Percentiles rank a stretch among this genome's conserved stretches.
phyloP scores from a whole-genome alignment of 352 stramenopile genomes.

The Pythium dissimile region DNA sequence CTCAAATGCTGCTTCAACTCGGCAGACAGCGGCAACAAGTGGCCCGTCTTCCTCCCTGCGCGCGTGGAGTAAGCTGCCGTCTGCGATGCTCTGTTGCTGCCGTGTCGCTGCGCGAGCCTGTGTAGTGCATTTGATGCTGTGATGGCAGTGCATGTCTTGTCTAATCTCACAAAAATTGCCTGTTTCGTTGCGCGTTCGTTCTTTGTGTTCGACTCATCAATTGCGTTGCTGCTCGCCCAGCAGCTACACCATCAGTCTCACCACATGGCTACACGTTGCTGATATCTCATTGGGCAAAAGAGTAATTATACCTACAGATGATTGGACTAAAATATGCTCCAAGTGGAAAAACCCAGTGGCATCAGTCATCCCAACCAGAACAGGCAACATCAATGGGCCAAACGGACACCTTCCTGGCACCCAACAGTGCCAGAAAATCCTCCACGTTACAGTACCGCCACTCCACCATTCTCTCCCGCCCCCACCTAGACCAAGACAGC shows the following conservation, averaged over 20 bases:
- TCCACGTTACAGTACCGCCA: no score
- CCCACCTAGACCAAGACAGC: no score
- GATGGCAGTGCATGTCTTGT: no score
- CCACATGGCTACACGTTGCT: background rate
- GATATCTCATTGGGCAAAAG: background rate
- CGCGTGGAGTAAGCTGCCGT: background rate
- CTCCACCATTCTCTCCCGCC: no score
- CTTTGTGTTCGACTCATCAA: background rate
- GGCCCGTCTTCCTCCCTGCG: background rate
- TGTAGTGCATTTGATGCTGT: no score
- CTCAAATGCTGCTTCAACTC: constrained; percentile 12
- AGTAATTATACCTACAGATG: background rate
- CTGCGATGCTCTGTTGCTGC: no score
- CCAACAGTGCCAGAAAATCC: no score
- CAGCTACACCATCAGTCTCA: background rate
- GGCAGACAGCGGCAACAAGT: background rate
- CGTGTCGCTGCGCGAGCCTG: background rate
- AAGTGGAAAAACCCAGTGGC: background rate
- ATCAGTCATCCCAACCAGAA: no score
- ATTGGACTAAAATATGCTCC: background rate
- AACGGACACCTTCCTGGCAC: no score
- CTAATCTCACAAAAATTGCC: no score
- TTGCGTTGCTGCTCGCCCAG: background rate
- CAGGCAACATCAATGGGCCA: no score
- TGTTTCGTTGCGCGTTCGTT: no score